A percentile compares a stretch with the other conserved stretches of the same genome.
Conservation (phyloP, 2,329 filamentous ascomycete genomes). For the Ophiocordyceps sinensis region DNA sequence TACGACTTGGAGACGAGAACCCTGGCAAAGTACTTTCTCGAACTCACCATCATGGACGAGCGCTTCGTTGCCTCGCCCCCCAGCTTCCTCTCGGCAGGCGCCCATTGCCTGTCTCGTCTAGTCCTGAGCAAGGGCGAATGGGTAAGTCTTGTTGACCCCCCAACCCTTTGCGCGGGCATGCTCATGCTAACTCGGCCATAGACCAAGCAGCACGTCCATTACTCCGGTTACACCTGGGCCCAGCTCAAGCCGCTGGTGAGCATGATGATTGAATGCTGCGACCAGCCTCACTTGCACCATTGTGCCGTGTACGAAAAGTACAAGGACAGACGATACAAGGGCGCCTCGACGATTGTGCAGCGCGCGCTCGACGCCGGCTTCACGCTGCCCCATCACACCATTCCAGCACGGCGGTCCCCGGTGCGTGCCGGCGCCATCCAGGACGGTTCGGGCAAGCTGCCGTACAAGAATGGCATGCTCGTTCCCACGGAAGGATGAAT, state of each 20-base stretch:
- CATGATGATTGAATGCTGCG: slow-evolving; percentile 78
- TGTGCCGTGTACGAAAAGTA: slow-evolving; percentile 86
- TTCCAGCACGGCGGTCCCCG: slow-evolving; percentile 21
- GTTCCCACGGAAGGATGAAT: slow-evolving; percentile 17
- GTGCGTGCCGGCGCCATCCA: slow-evolving; percentile 7
- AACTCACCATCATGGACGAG: slow-evolving; percentile 95
- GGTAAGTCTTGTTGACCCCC: slow-evolving; percentile 43
- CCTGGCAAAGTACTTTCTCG: slow-evolving; percentile 93
- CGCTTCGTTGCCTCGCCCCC: slow-evolving; percentile 84
- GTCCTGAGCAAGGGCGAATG: slow-evolving; percentile 87
- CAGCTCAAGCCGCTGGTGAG: slow-evolving; percentile 68
- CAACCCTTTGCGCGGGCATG: too few relatives aligned
- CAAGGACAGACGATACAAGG: slow-evolving; percentile 72
- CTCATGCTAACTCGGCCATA: slow-evolving; percentile 17
- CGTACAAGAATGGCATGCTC: slow-evolving; percentile 13
- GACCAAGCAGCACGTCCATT: slow-evolving; percentile 75
- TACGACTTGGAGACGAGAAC: slow-evolving; percentile 94
- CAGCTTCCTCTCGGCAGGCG: slow-evolving; percentile 80
- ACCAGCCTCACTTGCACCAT: slow-evolving; percentile 69
- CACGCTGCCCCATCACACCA: slow-evolving; percentile 25
- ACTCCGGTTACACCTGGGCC: slow-evolving; percentile 80
- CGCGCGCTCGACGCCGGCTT: slow-evolving; percentile 52
- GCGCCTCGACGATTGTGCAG: slow-evolving; percentile 68
- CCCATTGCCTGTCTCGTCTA: slow-evolving; percentile 79
- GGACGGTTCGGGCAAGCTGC: slow-evolving; percentile 11